These are phyloP conservation scores for Cornus kousa DNA, from an alignment of 148 eudicot species.

Conservation along the genomic window DNA sequence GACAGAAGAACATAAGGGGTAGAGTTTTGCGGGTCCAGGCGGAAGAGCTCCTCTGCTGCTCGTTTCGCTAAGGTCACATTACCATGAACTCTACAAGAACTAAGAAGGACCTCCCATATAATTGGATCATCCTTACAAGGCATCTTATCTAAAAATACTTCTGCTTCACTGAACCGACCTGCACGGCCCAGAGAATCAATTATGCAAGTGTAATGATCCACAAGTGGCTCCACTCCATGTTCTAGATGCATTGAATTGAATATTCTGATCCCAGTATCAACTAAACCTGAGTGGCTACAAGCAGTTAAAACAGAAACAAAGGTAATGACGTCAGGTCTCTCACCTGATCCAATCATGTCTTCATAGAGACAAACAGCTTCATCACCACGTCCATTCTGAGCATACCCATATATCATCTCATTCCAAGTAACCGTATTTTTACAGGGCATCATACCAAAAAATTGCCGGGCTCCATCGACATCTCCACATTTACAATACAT, in stretches of 20 bases:
- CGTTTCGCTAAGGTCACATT: conserved; percentile 57
- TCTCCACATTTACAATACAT: conserved; percentile 81
- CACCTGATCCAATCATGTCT: conserved; percentile 42
- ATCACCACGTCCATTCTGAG: conserved; percentile 61
- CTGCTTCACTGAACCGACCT: conserved; percentile 69
- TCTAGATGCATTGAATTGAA: conserved; percentile 55
- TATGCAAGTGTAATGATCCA: conserved; percentile 75
- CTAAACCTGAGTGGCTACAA: conserved; percentile 76
- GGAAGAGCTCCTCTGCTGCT: conserved; percentile 63
- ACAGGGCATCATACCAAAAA: conserved; percentile 49
- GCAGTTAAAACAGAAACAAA: conserved; percentile 65
- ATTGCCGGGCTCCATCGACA: conserved; percentile 38
- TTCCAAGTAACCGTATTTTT: conserved; percentile 67
- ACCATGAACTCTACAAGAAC: conserved; percentile 65
- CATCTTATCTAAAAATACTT: conserved; percentile 46
- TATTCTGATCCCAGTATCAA: conserved; percentile 46
- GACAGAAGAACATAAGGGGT: conserved; percentile 68
- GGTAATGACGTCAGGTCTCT: conserved; percentile 58
- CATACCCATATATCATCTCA: conserved; percentile 78
- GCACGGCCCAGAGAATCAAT: conserved; percentile 77
- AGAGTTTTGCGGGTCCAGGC: conserved; percentile 50
- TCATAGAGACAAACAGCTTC: conserved; percentile 55
- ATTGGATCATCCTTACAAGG: conserved; percentile 57
- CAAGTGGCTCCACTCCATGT: conserved; percentile 41
- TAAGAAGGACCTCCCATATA: conserved; percentile 81